Conservation (phyloP, 2,329 filamentous ascomycete species). For the Incumbomyces lentus region DNA sequence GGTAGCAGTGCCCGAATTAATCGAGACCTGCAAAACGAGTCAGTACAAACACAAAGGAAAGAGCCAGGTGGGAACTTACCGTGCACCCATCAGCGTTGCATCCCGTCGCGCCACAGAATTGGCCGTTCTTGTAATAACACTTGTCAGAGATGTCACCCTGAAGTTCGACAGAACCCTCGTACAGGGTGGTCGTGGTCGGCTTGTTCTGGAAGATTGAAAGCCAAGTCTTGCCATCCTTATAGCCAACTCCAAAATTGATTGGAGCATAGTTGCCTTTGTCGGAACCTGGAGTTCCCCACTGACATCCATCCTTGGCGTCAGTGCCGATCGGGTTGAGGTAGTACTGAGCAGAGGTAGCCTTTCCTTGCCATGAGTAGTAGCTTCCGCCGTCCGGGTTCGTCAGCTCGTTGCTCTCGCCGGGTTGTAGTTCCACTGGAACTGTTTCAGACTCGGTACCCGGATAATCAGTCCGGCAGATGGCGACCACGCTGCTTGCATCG, state of each 20-base stretch:
- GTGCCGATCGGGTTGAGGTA: slow-evolving; percentile 83
- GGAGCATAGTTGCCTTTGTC: slow-evolving; percentile 75
- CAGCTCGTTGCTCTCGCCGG: slow-evolving; percentile 52
- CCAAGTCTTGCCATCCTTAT: slow-evolving; percentile 56
- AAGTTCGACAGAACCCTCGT: slow-evolving; percentile 74
- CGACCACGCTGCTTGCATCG: slow-evolving; percentile 54
- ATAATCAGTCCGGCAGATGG: slow-evolving; percentile 92
- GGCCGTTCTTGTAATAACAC: slow-evolving; percentile 58
- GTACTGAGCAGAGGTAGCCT: slow-evolving; percentile 80
- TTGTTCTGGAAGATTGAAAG: slow-evolving; percentile 76
- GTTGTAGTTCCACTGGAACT: slow-evolving; percentile 56
- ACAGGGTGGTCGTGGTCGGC: slow-evolving; percentile 58
- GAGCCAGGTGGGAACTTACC: slow-evolving; percentile 46
- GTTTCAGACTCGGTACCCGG: slow-evolving; percentile 79
- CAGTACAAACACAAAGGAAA: slow-evolving; percentile 2
- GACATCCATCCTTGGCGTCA: slow-evolving; percentile 56
- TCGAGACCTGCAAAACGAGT: slow-evolving; percentile 32
- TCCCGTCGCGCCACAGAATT: slow-evolving; percentile 45
- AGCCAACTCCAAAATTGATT: slow-evolving; percentile 70
- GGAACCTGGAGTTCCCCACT: slow-evolving; percentile 56
- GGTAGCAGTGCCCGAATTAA: slow-evolving; percentile 40
- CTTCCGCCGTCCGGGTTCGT: slow-evolving; percentile 62
- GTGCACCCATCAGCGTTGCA: slow-evolving; percentile 61
- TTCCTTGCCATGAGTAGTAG: slow-evolving; percentile 71
- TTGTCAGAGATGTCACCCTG: slow-evolving; percentile 50